Base-by-base conservation (phyloP, 2,329 filamentous ascomycete genomes). In the Samsoniella hepiali region DNA sequence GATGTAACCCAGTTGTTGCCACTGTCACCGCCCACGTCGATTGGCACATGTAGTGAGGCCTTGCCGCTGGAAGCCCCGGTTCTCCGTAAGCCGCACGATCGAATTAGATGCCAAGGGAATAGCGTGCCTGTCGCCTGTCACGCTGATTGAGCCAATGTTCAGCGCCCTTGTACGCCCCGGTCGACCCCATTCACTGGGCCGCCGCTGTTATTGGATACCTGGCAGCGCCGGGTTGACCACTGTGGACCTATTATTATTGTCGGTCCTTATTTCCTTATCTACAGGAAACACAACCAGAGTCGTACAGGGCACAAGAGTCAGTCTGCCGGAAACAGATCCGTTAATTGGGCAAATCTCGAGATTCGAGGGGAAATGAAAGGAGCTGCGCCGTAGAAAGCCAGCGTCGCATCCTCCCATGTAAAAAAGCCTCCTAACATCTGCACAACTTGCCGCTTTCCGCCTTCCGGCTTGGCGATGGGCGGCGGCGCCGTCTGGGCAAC, bases 81-180 rank as follows among this genome's bases (percentile, higher is more conserved):
- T 34, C 44, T 63, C 34, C 34, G n/a, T 27, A 51, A 57, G 60
- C 34, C 42, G 27, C 53, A 57, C 42, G 53, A 57, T 58, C 60
- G 45, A 51, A 63, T 42, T 11, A 63, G 60, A 56, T 62, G 51
- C 31, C 50, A 55, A 62, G 59, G 32, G 55, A 15, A 38, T 38
- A 38, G 42, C 44, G 57, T 51, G 38, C 38, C 38, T 40, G 38
- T 40, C 38, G 45, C 45, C 36, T 59, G 57, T 54, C 49, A 61
- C 45, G 3, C 9, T 10, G 22, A 22, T 22, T 22, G 22, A 22
- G n/a, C 44, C 22, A 29, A 27, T 42, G 29, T 58, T 17, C 49
- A 38, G 49, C 49, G 49, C 11, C 49, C 27, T 10, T 17, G 13
- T 10, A 9, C 49, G n/a, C 47, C 47, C 31, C 7, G 32, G 9